phyloP scores from a whole-genome alignment of 2,329 filamentous ascomycete species.

The Hypoxylon sp. region DNA sequence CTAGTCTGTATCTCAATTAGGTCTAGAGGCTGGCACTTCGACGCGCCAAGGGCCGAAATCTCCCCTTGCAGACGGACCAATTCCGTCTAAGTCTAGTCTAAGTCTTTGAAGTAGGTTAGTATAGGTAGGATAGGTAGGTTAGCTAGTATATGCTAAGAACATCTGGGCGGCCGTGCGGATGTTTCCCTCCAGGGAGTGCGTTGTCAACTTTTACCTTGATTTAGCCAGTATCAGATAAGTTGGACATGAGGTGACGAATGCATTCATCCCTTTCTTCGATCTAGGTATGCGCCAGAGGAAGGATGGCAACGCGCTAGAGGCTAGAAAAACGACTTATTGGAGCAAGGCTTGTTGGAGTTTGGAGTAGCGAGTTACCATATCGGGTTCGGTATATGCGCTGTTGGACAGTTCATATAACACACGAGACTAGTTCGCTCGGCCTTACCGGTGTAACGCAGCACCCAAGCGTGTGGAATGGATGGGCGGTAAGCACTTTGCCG shows the following conservation, averaged over 20 bases:
- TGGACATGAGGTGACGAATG: conserved; percentile 20
- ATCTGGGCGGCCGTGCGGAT: conserved; percentile 12
- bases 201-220: conserved; percentile 29
- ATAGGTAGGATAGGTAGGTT: neutral
- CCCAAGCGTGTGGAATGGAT: conserved; percentile 29
- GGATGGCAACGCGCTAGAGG: neutral
- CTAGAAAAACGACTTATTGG: conserved; percentile 11
- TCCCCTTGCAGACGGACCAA: conserved; percentile 41
- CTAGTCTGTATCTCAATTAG: conserved; percentile 11
- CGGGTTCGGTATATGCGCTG: conserved; percentile 36
- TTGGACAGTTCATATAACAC: conserved; percentile 27
- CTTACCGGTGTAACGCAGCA: conserved; percentile 41
- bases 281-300: conserved; percentile 14
- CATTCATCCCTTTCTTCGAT: conserved; percentile 32
- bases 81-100: conserved; percentile 33
- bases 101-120: conserved; percentile 23
- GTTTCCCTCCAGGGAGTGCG: conserved; percentile 18
- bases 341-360: conserved; percentile 20
- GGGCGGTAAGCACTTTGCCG: conserved; percentile 40
- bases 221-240: conserved; percentile 26
- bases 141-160: conserved; percentile 28
- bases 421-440: conserved; percentile 38
- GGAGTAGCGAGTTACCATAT: conserved; percentile 34
- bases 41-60: conserved; percentile 35
- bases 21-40: conserved; percentile 24